Base-by-base conservation (phyloP, 148 eudicot species). In the Vaccinium macrocarpon region DNA sequence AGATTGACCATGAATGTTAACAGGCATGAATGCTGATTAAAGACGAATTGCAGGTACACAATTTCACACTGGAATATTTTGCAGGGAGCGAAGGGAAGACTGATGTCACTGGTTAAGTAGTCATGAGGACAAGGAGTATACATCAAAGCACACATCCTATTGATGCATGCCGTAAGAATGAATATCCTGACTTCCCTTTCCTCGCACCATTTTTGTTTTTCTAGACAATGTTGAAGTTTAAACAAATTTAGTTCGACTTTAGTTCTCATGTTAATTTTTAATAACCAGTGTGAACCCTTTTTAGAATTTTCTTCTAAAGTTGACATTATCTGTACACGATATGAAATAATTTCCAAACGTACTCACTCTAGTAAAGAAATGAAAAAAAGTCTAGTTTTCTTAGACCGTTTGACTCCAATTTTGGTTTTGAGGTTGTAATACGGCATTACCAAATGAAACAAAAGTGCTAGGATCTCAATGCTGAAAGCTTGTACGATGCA, bases 131-230 rank as follows among this genome's bases (percentile, higher is more conserved):
- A 83, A 86, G 74, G 85, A 52, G 79, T 64, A 29, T 91, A 70
- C 88, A 85, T 86, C 87, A 91, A 80, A 86, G 56, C 83, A 85
- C 70, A 59, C 91, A 91, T 88, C 91, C 87, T 27, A 82, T 91
- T 78, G 89, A 86, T 86, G 76, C 84, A 29, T 71, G 70, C 38
- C 90, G 93, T 91, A 91, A 89, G 90, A 57, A 77, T 2, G 8
- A 50, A 25, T 1, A 23, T 7, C 8, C 14, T 10, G 0, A 46
- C 16, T 57, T 1, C 25, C 13, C 12, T 12, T 70, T 70, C n/a
- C 32, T 76, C 6, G 1, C 62, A 29, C 21, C 8, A 35, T 29
- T 79, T 42, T 49, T 5, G 52, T 35, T 35, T 16, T 15, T 29
- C 2, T 11, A 9, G n/a, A 23, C 59, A 8, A 5, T 19, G 35